phyloP scores from a whole-genome alignment of 1,284 basidiomycete genomes.

The Sporisorium graminicola region DNA sequence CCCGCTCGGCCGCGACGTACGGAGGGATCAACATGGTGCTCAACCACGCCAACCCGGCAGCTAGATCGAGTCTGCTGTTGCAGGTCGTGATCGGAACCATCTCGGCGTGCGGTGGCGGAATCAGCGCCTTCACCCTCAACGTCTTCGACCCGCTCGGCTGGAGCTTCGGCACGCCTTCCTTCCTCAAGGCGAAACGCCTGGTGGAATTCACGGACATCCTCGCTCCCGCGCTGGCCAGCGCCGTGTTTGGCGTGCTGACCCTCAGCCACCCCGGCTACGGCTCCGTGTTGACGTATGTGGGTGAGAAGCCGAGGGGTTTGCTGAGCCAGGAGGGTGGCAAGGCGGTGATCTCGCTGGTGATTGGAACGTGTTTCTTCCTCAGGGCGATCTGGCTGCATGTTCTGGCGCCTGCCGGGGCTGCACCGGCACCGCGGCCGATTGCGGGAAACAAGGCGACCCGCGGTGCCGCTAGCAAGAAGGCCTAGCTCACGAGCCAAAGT shows the following conservation, averaged over 20 bases:
- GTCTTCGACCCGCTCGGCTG: constrained; percentile 59
- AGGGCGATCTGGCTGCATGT: constrained; percentile 52
- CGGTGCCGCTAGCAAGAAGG: constrained; percentile 19
- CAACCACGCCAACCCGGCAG: constrained; percentile 43
- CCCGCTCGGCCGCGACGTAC: constrained; percentile 52
- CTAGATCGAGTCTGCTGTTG: constrained; percentile 30
- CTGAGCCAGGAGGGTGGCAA: constrained; percentile 45
- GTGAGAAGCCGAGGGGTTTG: constrained; percentile 7
- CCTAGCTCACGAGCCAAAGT: background rate
- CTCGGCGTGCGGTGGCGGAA: constrained; percentile 58
- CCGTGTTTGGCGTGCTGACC: constrained; percentile 45
- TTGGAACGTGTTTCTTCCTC: constrained; percentile 49
- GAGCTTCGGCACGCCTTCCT: constrained; percentile 51
- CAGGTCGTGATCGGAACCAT: constrained; percentile 57
- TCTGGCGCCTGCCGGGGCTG: constrained; percentile 4
- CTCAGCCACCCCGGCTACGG: constrained; percentile 45
- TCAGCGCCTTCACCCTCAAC: constrained; percentile 57
- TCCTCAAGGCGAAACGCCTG: constrained; percentile 42
- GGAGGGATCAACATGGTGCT: constrained; percentile 49
- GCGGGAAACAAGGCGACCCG: constrained; percentile 27
- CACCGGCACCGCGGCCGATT: constrained; percentile 16
- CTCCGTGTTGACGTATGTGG: constrained; percentile 13
- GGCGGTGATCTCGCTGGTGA: constrained; percentile 55
- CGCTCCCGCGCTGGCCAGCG: constrained; percentile 47
- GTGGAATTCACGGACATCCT: constrained; percentile 55